Evolutionary conservation across 176 grass and related monocot genomes (phyloP), one percentile per base, ranked within the genome.

Genomic region (Musa beccarii): DNA sequence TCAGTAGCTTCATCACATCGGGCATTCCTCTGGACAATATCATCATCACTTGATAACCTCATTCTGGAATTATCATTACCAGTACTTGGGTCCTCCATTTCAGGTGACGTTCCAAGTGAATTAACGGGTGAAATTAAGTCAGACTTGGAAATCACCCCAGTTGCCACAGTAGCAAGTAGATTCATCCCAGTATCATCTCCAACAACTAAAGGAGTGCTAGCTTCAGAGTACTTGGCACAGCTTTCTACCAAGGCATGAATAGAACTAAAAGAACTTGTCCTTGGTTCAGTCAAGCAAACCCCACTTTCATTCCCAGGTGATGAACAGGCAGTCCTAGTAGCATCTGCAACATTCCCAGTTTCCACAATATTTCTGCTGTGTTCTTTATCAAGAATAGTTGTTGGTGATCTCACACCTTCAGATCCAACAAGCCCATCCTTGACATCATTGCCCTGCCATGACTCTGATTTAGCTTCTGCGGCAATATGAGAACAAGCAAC

Each of bases 201-300:
- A 82, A 82, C 85, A 55, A 73, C 82, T 66, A 92, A 77, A 13
- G 89, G 78, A 85, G 75, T 82, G 71, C 76, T 78, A 79, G 80
- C 64, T 78, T 92, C 89, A 10, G 92, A 86, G 64, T 89, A 96
- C 66, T 92, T 91, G 24, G 87, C 84, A 69, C 84, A 86, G 76
- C 84, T 96, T 87, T 96, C 86, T 75, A 96, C 86, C 75, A 96
- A 77, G 51, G 92, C 92, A 82, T 86, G 92, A 79, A 96, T 89
- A 68, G 92, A 90, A 64, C 76, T 96, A 80, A 87, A 96, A 17
- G 84, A 87, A 68, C 83, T 92, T 81, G 22, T 75, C 52, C 16
- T 82, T 19, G 52, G 63, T 80, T 87, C 80, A 75, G 72, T 69
- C 23, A 62, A 89, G 64, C 21, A 77, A 71, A 66, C 43, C 2